phyloP scores from a whole-genome alignment of 148 eudicot species.

The Hydrangea macrophylla region DNA sequence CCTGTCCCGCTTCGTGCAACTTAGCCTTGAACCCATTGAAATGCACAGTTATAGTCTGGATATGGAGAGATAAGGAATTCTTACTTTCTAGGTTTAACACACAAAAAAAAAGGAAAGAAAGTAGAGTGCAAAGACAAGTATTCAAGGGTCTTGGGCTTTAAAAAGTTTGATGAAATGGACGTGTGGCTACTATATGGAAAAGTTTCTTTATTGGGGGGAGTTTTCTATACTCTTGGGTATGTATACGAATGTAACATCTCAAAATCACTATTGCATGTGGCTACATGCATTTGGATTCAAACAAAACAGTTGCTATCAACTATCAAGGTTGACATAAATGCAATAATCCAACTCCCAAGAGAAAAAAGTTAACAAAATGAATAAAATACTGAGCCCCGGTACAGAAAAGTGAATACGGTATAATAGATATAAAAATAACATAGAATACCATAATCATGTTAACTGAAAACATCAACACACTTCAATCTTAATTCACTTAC shows the following conservation, averaged over 20 bases:
- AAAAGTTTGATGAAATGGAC: background rate
- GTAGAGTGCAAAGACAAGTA: no score
- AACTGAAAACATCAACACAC: background rate
- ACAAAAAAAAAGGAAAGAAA: background rate
- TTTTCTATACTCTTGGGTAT: background rate
- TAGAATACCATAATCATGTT: background rate
- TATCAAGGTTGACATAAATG: background rate
- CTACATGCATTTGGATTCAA: background rate
- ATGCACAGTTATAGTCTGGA: no score
- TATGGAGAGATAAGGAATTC: no score
- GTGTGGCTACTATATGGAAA: background rate
- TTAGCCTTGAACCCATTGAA: no score
- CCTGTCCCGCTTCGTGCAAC: no score
- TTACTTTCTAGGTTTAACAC: no score
- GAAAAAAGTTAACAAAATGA: background rate
- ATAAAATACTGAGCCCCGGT: background rate
- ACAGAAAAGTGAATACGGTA: background rate
- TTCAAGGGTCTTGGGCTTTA: no score
- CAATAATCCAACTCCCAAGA: background rate
- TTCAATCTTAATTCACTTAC: constrained; percentile 39
- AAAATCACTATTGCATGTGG: background rate
- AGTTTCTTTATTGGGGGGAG: background rate
- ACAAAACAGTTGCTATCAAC: background rate
- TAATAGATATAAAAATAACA: background rate
- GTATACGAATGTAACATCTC: background rate